Evolutionary conservation across 371 early-diverging fungal genomes (phyloP), one percentile per base, ranked within the genome.

Genomic region (Coemansia sp.): DNA sequence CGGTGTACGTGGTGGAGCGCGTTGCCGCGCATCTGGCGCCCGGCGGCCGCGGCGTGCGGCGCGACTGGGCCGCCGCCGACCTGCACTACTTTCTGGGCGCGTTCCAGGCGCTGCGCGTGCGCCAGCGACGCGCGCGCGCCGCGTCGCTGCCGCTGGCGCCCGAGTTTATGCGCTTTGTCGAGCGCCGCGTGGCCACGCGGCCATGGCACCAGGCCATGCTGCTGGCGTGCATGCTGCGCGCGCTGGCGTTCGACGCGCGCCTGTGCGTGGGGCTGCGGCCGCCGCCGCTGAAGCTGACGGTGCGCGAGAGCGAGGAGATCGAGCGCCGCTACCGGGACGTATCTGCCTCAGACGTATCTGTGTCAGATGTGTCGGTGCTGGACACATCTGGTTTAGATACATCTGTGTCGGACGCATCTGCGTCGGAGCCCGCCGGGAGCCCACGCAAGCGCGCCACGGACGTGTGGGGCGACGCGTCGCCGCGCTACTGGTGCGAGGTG

Each of bases 401-500:
- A 26, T 26, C 26, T 26, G 26, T 26, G 34, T 20, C 11, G 9
- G 1, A 35, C 14, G 31, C 13, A 9, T 7, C 10, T 5, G 32
- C 38, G 16, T 7, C 30, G 10, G 31, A 53, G n/a, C 41, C 42
- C 10, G 42, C 3, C 16, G 40, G 14, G 6, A 10, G 4, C n/a
- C 39, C 4, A 14, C 55, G 1, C 5, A 48, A 50, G 59, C 30
- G n/a, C 26, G 26, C 26, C 26, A 26, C 26, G 26, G 26, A 26
- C 26, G 26, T 26, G 40, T 39, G 48, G 50, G 26, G 2, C 11
- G 50, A 40, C 0, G n/a, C 57, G 2, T 50, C 36, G 32, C 69
- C 69, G 39, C 68, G 52, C 38, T 76, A 64, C 50, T 76, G 76
- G 76, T 59, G 64, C 53, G 77, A 77, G 60, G 77, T 65, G 32